A percentile compares a stretch with the other conserved stretches of the same genome.
phyloP scores from a whole-genome alignment of 495 filamentous ascomycete species.

The Mycothermus thermophilus region DNA sequence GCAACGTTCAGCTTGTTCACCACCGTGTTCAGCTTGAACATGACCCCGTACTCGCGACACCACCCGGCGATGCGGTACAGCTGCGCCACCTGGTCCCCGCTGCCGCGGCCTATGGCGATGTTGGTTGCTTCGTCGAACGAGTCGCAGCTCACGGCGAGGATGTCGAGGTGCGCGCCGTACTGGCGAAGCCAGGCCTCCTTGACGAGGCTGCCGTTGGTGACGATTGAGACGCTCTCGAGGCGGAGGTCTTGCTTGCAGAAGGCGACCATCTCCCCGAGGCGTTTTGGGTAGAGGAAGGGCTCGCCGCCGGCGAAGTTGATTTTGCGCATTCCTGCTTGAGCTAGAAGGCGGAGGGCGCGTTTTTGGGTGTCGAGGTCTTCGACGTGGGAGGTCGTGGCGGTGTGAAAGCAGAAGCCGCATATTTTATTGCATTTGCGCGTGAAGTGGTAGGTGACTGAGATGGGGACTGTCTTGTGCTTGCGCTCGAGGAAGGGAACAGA shows the following conservation, averaged over 20 bases:
- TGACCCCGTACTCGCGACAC: constrained; percentile 35
- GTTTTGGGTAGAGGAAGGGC: constrained; percentile 40
- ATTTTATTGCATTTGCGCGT: constrained; percentile 37
- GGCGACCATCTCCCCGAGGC: constrained; percentile 31
- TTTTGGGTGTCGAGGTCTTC: constrained; percentile 26
- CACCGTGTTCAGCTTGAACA: constrained; percentile 49
- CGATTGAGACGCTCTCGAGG: constrained; percentile 19
- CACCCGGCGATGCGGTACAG: constrained; percentile 29
- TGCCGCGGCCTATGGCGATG: constrained; percentile 37
- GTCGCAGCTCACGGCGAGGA: constrained; percentile 43
- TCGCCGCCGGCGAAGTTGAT: constrained; percentile 49
- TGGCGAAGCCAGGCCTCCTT: constrained; percentile 19
- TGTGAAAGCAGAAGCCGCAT: constrained; percentile 48
- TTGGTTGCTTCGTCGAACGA: constrained; percentile 43
- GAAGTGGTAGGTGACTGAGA: constrained; percentile 40
- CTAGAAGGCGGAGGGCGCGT: constrained; percentile 32
- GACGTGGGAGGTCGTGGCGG: constrained; percentile 26
- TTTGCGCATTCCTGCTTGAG: constrained; percentile 41
- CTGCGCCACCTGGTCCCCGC: constrained; percentile 30
- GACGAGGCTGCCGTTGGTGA: constrained; percentile 11
- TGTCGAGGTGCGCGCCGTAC: constrained; percentile 35
- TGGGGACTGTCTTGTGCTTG: constrained; percentile 11
- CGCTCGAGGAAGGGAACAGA: neutral
- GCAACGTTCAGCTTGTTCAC: constrained; percentile 35
- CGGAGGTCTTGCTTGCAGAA: constrained; percentile 39